Evolutionary conservation across 1,139 yeast species (phyloP).

Genomic region (Taphrina wiesneri): DNA sequence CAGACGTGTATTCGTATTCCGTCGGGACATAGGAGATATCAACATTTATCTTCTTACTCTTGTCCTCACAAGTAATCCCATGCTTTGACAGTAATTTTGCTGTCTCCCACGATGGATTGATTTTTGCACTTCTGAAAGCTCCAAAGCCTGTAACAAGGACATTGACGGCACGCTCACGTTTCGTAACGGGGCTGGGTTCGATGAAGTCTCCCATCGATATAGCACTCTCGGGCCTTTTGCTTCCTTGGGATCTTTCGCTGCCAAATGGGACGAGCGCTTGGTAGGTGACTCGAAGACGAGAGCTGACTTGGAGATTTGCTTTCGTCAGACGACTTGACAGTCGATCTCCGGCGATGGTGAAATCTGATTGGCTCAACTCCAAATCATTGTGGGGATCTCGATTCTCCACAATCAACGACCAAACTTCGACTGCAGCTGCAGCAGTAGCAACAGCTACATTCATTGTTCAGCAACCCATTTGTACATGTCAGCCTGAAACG

Average conservation of each 20-base stretch:
- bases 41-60: neutral
- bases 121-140: neutral
- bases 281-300: no score
- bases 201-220: neutral
- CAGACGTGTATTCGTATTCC: neutral
- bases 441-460: no score
- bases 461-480: no score
- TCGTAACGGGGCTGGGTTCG: neutral
- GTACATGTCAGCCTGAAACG: neutral
- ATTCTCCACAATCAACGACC: neutral
- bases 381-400: neutral
- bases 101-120: slow-evolving; percentile 31
- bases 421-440: no score
- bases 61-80: neutral
- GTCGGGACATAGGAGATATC: slow-evolving; percentile 13
- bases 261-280: no score
- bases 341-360: neutral
- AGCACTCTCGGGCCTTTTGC: no score
- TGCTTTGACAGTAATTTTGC: slow-evolving; percentile 19
- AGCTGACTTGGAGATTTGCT: neutral
- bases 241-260: neutral
- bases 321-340: slow-evolving; percentile 16
- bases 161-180: slow-evolving; percentile 3
- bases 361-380: neutral
- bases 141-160: slow-evolving; percentile 30